These are phyloP conservation scores for Tricladium varicosporioides DNA, from an alignment of 2,329 filamentous ascomycete genomes.

Conservation along the genomic window DNA sequence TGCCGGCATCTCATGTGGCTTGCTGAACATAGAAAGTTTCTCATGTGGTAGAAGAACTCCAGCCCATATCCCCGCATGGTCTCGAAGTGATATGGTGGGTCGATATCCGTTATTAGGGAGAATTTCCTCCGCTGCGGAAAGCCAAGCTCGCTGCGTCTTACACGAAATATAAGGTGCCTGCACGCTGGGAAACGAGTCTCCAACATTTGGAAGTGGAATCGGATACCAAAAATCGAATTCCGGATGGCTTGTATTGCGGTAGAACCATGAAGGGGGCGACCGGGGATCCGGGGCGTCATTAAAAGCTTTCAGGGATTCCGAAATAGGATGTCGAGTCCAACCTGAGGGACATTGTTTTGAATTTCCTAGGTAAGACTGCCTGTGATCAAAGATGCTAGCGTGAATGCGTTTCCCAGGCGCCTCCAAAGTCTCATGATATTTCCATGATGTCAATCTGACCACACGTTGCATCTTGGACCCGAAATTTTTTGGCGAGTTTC, in stretches of 20 bases:
- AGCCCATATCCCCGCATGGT: background rate
- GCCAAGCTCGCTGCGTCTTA: background rate
- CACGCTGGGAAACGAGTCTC: background rate
- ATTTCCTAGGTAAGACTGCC: background rate
- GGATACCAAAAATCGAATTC: background rate
- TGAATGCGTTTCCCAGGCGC: background rate
- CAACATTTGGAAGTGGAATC: background rate
- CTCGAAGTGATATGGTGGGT: background rate
- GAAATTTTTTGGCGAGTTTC: background rate
- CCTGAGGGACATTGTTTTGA: background rate
- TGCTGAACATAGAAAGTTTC: background rate
- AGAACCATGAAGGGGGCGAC: background rate
- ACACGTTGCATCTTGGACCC: background rate
- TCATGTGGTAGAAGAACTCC: background rate
- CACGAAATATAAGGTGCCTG: background rate
- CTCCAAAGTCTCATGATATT: background rate
- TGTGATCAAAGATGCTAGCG: background rate
- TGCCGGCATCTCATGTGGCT: background rate
- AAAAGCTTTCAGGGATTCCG: background rate
- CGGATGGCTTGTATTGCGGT: background rate
- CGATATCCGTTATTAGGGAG: background rate
- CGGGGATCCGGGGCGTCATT: background rate
- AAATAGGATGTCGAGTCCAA: background rate
- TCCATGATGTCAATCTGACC: background rate
- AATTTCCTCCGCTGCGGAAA: background rate